Base-by-base conservation (phyloP, 2,329 filamentous ascomycete genomes). In the Pezicula radicicola region DNA sequence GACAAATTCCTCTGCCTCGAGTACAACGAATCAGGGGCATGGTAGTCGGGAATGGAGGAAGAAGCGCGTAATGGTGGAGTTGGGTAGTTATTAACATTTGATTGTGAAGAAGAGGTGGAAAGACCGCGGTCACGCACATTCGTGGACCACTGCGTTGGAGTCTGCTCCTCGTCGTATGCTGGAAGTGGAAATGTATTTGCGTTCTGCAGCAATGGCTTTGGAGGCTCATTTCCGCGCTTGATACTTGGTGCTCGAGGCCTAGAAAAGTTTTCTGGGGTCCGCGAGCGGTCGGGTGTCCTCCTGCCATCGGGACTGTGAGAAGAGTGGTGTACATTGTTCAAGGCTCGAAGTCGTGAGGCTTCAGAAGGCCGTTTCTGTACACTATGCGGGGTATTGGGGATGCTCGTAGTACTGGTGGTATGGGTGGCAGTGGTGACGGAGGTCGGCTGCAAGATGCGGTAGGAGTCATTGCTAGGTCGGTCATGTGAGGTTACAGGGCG, bases 31-130 rank as follows among this genome's bases (percentile, higher is more conserved):
- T 67, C 63, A 21, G 60, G 25, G 16, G 60, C 48, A 40, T 66
- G 60, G 53, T 63, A 66, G 46, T 67, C 65, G 6, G 64, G 64
- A 27, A 67, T 67, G 7, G 66, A 68, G 15, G 56, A 50, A 9
- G 66, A 65, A 15, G 64, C 61, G 35, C 66, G 59, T 4, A 68
- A 46, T 42, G 53, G 37, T 2, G 50, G 27, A 18, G 56, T 41
- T 12, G 58, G 18, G 4, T 45, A 35, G 13, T 52, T 48, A 16
- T 53, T 53, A 9, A 52, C 47, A 21, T 56, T 48, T 10, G 65
- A 63, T 54, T 64, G 55, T 15, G 62, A 60, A 16, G 64, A 67
- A 7, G 61, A 62, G 4, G 55, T 55, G 2, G 64, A 65, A 30
- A 66, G 50, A 3, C 63, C 66, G 50, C 65, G 56, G 41, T 64